Conservation (phyloP, 208 protist species). For the Naegleria fowleri region DNA sequence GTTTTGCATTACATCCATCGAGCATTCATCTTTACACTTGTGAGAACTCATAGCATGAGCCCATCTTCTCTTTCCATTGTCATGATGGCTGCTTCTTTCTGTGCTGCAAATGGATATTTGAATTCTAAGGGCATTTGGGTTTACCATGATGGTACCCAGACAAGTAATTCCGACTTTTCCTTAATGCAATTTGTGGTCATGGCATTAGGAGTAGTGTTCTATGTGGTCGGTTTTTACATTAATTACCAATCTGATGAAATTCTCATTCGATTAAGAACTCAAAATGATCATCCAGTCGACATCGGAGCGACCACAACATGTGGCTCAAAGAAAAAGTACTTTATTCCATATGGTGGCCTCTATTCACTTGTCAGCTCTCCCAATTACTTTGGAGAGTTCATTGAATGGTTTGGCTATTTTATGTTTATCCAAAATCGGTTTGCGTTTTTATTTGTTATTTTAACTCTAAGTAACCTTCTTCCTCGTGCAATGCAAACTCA, state of each 20-base stretch:
- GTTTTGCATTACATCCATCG: background rate
- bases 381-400: constrained; percentile 40
- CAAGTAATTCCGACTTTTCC: background rate
- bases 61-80: background rate
- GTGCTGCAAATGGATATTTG: constrained; percentile 30
- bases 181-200: background rate
- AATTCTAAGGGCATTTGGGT: constrained; percentile 22
- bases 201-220: constrained; percentile 21
- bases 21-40: background rate
- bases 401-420: constrained; percentile 40
- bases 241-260: constrained; percentile 34
- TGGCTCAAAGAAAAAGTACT: constrained; percentile 31
- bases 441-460: constrained; percentile 27
- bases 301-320: background rate
- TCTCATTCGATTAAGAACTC: constrained; percentile 27
- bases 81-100: background rate
- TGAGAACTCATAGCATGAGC: background rate
- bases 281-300: background rate
- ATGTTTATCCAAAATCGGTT: background rate
- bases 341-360: constrained; percentile 32
- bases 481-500: constrained; percentile 27
- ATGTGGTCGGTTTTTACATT: constrained; percentile 20
- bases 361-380: constrained; percentile 32
- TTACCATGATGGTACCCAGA: background rate
- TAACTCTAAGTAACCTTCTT: constrained; percentile 24